Evolutionary conservation across 2,329 filamentous ascomycete species (phyloP), one percentile per base, ranked within the genome.

Genomic region (Gaeumannomyces sp.): DNA sequence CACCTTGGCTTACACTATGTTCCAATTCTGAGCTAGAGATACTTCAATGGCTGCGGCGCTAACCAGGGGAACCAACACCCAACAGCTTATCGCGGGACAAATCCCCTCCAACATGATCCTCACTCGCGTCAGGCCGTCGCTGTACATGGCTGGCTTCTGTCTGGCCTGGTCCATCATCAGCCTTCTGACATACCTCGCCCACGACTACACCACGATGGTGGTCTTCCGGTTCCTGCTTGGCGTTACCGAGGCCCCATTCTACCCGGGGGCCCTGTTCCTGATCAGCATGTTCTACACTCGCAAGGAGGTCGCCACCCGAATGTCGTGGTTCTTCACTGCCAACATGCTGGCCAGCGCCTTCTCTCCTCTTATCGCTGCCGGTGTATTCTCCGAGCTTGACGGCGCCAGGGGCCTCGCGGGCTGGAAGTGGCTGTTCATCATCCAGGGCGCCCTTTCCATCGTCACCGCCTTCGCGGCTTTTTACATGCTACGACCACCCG

Each of bases 181-280:
- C 59, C 35, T 75, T 60, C 66, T 77, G 63, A 77, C 76, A 1
- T 71, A 76, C 62, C 67, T 74, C 16, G 69, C 74, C 28, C 67
- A 78, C 59, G 83, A 81, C 66, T 87, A 86, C 67, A 75, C 76
- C 2, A 81, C 81, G 0, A 78, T 88, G 19, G 82, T 82, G n/a
- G 78, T 79, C 4, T 78, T 87, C 59, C 80, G 85, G 59, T 83
- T 83, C 31, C 76, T 88, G 6, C 79, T 83, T 3, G 85, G 85
- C 35, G 78, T 83, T 4, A 80, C 82, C 3, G 85, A 87, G 72
- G 82, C 85, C 0, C 71, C 73, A 2, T 77, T 76, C 66, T 78
- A 78, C 50, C 76, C 77, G 0, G 77, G 76, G 3, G 75, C 77
- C 65, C 75, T 77, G 64, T 79, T 77, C 64, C 71, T 80, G 25